Base-by-base conservation (phyloP, 352 stramenopile genomes). In the Pythium aristosporum region DNA sequence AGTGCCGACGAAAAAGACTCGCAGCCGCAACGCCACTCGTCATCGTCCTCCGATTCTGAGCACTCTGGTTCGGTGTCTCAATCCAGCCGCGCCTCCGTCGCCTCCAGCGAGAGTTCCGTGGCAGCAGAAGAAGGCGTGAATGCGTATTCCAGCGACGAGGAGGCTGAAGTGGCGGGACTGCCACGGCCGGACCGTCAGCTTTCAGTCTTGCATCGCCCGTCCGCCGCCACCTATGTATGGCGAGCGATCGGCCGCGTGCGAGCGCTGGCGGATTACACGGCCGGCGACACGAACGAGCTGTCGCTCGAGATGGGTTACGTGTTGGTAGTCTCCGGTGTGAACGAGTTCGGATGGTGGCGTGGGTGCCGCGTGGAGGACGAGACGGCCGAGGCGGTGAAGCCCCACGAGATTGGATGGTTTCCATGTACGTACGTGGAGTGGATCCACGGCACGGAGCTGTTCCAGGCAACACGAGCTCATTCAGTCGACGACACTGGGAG, bases 371-470 rank as follows among this genome's bases (percentile, higher is more conserved):
- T 39, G 5, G 32, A 16, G 0, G 30, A 39, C 13, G 20, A n/a
- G 15, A 48, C 42, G 42, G n/a, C 13, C 9, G 42, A 23, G n/a
- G 42, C 7, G n/a, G 42, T 21, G 39, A 28, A 21, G 30, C 10
- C 18, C 25, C 39, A 21, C 0, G 49, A 41, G 6, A 39, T 55
- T 32, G 76, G 76, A 6, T 85, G 76, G 76, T 85, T 85, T 30
- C 76, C 76, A n/a, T 77, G 71, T 25, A 85, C 73, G 3, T 85
- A 85, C 67, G 74, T 79, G 15, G 67, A 85, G 30, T 81, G 73
- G 69, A 44, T 73, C 2, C 21, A 57, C 15, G 30, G 56, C 0
- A 53, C 42, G 0, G n/a, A 41, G 23, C 48, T 59, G 12, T 64
- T 68, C 21, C 28, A 21, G 11, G 56, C 60, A 7, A 58, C 13